Evolutionary conservation across 2,329 filamentous ascomycete species (phyloP), one percentile per base, ranked within the genome.

Genomic region (Ophiostoma sp.): DNA sequence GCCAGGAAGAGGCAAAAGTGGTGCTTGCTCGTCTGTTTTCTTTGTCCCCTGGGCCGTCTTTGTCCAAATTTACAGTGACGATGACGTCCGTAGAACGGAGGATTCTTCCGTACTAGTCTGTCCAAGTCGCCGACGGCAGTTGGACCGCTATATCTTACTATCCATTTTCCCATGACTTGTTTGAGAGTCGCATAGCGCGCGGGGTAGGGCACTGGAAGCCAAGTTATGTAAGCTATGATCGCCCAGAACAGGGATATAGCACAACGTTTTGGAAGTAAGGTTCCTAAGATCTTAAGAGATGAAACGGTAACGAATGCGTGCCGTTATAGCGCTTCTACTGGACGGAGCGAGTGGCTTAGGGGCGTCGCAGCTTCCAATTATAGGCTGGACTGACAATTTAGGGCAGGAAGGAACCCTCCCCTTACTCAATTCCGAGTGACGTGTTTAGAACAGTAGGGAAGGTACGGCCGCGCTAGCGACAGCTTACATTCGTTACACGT

Each of bases 81-180:
- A 60, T 38, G 55, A n/a, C 55, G 9, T 60, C 55, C 55, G 55
- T 60, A 38, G 27, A 52, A 38, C 55, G 55, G 55, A 60, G 55
- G 12, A 27, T 55, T 55, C 9, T 9, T 60, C 27, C 12, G 16
- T 40, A 18, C 55, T 27, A 9, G 49, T 18, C 42, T 55, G 44
- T 55, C 42, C 27, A 27, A 27, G 27, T 27, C 27, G 27, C 27
- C 27, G 27, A 27, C 27, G 2, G 27, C 27, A 27, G 27, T 18
- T 38, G 65, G 67, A 73, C 62, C 62, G 64, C 72, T 55, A 11
- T 55, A 27, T 9, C 18, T 27, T 1, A 18, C n/a, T 47, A 3
- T n/a, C 4, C 4, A 6, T 52, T 6, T 18, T 44, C 0, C 12
- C 42, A 52, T 12, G 18, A 36, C 49, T 55, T 55, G n/a, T 27